Evolutionary conservation across 2,329 filamentous ascomycete species (phyloP).

Genomic region (Malbranchea cinnamomea): DNA sequence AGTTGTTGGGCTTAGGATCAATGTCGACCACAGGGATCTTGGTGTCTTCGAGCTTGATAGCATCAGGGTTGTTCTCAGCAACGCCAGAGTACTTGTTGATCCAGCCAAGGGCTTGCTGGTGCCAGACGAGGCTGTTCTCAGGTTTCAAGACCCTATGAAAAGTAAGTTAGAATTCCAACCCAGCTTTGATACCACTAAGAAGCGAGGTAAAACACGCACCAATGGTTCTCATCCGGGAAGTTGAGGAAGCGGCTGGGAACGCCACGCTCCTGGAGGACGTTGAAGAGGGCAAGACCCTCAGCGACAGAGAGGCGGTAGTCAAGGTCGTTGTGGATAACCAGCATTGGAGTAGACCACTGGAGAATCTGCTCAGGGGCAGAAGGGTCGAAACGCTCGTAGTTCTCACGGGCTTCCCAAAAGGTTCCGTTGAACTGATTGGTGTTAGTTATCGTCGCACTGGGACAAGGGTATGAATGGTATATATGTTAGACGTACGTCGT

Average conservation of each 20-base stretch:
- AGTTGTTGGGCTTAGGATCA: conserved; percentile 5
- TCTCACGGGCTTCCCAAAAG: conserved; percentile 40
- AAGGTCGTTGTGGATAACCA: conserved; percentile 72
- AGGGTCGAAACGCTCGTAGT: conserved; percentile 58
- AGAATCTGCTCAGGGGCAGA: conserved; percentile 37
- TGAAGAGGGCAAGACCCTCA: conserved; percentile 68
- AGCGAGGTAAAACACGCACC: conserved; percentile 14
- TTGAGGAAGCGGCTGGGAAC: conserved; percentile 62
- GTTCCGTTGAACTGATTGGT: conserved; percentile 30
- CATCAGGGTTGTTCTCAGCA: conserved; percentile 14
- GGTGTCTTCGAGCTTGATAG: conserved; percentile 21
- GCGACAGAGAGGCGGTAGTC: conserved; percentile 75
- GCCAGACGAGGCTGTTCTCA: conserved; percentile 83
- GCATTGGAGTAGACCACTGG: conserved; percentile 65
- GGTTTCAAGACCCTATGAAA: conserved; percentile 56
- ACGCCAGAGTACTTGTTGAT: conserved; percentile 38
- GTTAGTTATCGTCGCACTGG: conserved; percentile 5
- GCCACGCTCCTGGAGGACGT: conserved; percentile 57
- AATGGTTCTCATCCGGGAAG: conserved; percentile 63
- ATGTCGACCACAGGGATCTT: conserved; percentile 18
- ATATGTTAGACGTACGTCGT: conserved; percentile 19
- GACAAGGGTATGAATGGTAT: not conserved
- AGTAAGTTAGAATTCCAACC: not conserved
- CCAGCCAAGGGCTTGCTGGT: conserved; percentile 66
- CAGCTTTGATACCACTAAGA: not conserved